phyloP scores from a whole-genome alignment of 257 asterid genomes.

The Lavandula angustifolia region DNA sequence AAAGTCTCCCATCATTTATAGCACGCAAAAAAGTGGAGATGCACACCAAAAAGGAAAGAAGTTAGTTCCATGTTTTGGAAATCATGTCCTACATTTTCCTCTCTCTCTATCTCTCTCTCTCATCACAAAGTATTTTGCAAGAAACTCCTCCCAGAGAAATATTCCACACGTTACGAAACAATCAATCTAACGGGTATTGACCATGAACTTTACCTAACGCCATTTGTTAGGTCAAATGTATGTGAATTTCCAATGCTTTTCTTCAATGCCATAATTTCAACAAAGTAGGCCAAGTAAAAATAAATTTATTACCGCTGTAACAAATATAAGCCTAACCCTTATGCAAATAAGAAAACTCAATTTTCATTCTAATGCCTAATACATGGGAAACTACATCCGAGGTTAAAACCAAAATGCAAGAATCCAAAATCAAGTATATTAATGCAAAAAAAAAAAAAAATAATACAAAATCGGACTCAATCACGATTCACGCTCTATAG shows the following conservation, averaged over 20 bases:
- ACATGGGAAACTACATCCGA: slow-evolving; percentile 18
- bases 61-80: slow-evolving; percentile 20
- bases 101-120: neutral
- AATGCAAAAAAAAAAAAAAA: neutral
- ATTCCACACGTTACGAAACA: slow-evolving; percentile 21
- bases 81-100: slow-evolving; percentile 11
- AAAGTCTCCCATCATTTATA: slow-evolving; percentile 10
- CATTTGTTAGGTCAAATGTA: slow-evolving; percentile 26
- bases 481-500: neutral
- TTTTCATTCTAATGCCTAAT: slow-evolving; percentile 1
- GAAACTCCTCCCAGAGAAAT: slow-evolving; percentile 18
- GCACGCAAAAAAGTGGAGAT: slow-evolving; percentile 15
- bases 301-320: neutral
- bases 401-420: slow-evolving; percentile 18
- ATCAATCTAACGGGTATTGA: neutral
- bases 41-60: slow-evolving; percentile 6
- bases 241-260: neutral
- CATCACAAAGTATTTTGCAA: neutral
- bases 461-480: slow-evolving; percentile 7
- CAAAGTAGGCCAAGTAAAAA: neutral
- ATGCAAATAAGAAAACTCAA: neutral
- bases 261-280: neutral
- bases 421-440: slow-evolving; percentile 18
- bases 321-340: neutral
- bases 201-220: slow-evolving; percentile 29